phyloP scores from a whole-genome alignment of 2,329 filamentous ascomycete genomes.

The Rhynchosporium secalis region DNA sequence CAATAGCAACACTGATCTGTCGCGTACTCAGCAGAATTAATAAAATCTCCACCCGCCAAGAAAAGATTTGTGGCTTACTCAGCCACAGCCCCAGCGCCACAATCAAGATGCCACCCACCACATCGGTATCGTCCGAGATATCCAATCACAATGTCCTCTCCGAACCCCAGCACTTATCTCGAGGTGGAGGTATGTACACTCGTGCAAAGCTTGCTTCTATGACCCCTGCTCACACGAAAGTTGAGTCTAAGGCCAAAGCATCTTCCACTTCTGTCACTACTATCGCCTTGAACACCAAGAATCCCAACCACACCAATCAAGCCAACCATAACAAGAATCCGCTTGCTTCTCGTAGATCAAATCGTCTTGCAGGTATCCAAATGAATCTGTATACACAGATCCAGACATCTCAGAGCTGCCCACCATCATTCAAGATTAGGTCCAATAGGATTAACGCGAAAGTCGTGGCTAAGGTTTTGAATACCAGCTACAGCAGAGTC shows the following conservation, averaged over 20 bases:
- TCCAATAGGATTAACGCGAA: neutral
- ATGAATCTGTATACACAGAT: too few species aligned
- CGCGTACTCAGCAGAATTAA: too few species aligned
- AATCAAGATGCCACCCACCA: neutral
- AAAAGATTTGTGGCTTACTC: neutral
- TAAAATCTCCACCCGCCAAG: neutral
- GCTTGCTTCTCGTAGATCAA: neutral
- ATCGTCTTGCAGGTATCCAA: neutral
- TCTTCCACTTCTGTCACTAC: neutral
- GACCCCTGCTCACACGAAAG: conserved; percentile 3
- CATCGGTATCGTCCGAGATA: neutral
- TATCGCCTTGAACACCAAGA: too few species aligned
- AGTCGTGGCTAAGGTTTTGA: neutral
- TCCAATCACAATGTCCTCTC: neutral
- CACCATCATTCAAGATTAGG: neutral
- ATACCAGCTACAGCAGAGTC: neutral
- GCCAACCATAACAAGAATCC: neutral
- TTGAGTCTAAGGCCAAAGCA: conserved; percentile 8
- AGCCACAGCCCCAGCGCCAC: neutral
- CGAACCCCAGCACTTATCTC: neutral
- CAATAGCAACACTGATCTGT: neutral
- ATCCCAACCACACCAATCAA: too few species aligned
- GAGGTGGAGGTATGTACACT: conserved; percentile 3
- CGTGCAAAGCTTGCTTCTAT: neutral
- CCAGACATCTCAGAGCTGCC: neutral